Percentiles rank a stretch among this genome's conserved stretches.
Evolutionary conservation across 2,329 filamentous ascomycete species (phyloP).

Genomic region (Pestalotiopsis fici): DNA sequence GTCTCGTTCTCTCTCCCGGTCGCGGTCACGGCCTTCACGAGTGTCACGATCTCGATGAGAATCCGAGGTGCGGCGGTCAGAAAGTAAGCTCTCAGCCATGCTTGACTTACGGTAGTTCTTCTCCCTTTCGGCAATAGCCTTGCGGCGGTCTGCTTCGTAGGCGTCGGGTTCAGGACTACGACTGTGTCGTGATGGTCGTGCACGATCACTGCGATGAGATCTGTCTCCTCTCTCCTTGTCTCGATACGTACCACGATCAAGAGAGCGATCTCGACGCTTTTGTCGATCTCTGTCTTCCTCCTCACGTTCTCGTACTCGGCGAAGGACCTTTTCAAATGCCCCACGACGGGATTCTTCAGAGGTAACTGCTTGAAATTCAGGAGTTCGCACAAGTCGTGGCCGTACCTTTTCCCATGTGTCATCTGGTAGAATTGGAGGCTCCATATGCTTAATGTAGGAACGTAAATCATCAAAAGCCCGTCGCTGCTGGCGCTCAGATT

Average conservation of each 20-base stretch:
- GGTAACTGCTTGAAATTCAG: conserved; percentile 81
- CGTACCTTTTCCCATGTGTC: conserved; percentile 91
- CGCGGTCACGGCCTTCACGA: conserved; percentile 39
- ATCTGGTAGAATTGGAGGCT: conserved; percentile 74
- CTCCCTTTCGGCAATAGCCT: conserved; percentile 91
- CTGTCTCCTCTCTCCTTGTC: conserved; percentile 61
- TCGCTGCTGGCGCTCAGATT: conserved; percentile 82
- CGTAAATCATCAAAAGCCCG: conserved; percentile 83
- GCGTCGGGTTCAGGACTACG: conserved; percentile 90
- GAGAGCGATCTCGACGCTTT: conserved; percentile 58
- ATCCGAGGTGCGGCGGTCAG: conserved; percentile 51
- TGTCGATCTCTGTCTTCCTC: conserved; percentile 75
- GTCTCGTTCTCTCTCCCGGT: conserved; percentile 36
- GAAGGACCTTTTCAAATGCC: conserved; percentile 90
- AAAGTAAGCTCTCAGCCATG: conserved; percentile 65
- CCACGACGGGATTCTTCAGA: conserved; percentile 80
- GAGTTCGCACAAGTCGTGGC: conserved; percentile 74
- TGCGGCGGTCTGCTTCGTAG: conserved; percentile 93
- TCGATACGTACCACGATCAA: conserved; percentile 57
- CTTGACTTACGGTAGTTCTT: conserved; percentile 85
- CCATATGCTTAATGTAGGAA: conserved; percentile 83
- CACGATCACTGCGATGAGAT: conserved; percentile 58
- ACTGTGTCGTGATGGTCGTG: conserved; percentile 64
- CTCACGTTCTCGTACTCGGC: conserved; percentile 87
- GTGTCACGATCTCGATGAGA: conserved; percentile 44